Base-by-base conservation (phyloP, 805 yeast genomes). In the Kodamaea neixiangensis region DNA sequence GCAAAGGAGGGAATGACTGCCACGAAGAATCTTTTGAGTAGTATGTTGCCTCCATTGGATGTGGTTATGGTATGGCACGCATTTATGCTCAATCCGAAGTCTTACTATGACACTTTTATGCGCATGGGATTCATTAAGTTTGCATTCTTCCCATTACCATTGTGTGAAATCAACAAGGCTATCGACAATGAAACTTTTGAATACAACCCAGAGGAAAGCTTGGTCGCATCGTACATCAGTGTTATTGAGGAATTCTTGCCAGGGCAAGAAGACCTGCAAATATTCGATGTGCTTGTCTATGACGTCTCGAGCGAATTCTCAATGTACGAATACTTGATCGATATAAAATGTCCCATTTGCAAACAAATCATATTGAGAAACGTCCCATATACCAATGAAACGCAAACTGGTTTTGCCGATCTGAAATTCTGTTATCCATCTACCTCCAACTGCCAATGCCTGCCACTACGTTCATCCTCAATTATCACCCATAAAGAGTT, bases 61-160 rank as follows among this genome's bases (percentile, higher is more conserved):
- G 57, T 63, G 1, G 14, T 61, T 13, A 50, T 62, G 58, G 60
- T 63, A 14, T 63, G 66, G 67, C 59, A 63, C 44, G 54, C 62
- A 1, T 60, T 62, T 39, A 37, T 58, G 38, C 51, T 60, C 43
- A 57, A 62, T 25, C 60, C 65, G 3, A 45, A 44, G 37, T 15
- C 58, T 1, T 54, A 47, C 41, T 54, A 57, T 40, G 63, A 62
- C 21, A 48, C 44, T 10, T 53, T 54, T 25, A 48, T 40, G 4
- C 51, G 61, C 15, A 58, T 56, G 44, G 42, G 54, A 31, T 54
- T 59, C 25, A 13, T 50, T 11, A 46, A 49, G 37, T 59, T 62
- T 44, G 50, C 57, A 17, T 41, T 45, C 10, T 53, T 38, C 47
- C 59, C 60, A 4, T 62, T 64, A 41, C 69, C 69, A 4, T 48